Evolutionary conservation across 352 stramenopile genomes (phyloP).

Genomic region (Lagenidium sp.): DNA sequence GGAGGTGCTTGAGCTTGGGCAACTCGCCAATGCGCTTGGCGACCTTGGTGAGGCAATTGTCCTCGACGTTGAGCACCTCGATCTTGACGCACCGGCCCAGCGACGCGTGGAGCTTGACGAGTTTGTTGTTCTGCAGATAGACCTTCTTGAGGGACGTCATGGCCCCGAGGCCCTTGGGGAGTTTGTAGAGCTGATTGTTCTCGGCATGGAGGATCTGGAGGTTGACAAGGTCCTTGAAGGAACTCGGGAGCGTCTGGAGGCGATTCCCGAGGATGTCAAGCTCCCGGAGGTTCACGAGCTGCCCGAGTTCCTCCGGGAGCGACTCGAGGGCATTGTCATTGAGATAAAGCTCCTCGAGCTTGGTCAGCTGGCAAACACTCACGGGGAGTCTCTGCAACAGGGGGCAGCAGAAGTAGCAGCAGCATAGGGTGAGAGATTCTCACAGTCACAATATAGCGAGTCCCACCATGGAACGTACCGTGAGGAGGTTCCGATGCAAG

Average conservation of each 20-base stretch:
- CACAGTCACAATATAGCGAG: neutral
- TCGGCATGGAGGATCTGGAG: constrained; percentile 81
- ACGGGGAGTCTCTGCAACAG: constrained; percentile 35
- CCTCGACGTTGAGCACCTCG: constrained; percentile 79
- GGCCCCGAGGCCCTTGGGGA: constrained; percentile 70
- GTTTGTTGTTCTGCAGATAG: constrained; percentile 77
- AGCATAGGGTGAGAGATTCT: neutral
- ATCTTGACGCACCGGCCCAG: constrained; percentile 67
- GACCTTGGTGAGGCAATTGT: constrained; percentile 78
- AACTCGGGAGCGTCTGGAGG: constrained; percentile 46
- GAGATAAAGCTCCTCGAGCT: constrained; percentile 81
- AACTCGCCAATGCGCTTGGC: constrained; percentile 78
- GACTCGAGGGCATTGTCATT: constrained; percentile 64
- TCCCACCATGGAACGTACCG: constrained; percentile 15
- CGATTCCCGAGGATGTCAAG: constrained; percentile 71
- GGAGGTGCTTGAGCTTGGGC: constrained; percentile 66
- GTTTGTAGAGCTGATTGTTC: constrained; percentile 54
- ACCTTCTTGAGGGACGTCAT: constrained; percentile 64
- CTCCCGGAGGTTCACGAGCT: constrained; percentile 66
- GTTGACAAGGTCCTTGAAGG: constrained; percentile 53
- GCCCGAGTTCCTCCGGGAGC: constrained; percentile 62
- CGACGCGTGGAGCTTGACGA: constrained; percentile 73
- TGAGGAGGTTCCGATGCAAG: constrained; percentile 74
- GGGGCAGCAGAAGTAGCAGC: neutral
- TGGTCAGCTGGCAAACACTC: constrained; percentile 47